Evolutionary conservation across 257 asterid species (phyloP).

Genomic region (Sherardia arvensis): DNA sequence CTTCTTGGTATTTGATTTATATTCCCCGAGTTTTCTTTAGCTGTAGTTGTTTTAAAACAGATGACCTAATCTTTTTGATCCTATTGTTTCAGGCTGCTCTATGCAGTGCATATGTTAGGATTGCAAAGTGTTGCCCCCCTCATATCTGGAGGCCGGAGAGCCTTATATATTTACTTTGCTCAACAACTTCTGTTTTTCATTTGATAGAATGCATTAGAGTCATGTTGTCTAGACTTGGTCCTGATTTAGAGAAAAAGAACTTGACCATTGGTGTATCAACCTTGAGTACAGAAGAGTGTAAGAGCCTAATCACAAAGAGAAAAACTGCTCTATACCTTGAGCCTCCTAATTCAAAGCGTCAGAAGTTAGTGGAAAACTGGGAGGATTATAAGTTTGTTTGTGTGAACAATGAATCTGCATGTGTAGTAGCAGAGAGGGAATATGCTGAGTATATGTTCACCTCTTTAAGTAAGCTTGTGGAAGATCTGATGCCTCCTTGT

Average conservation of each 20-base stretch:
- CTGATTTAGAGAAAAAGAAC: constrained; percentile 36
- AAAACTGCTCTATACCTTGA: constrained; percentile 41
- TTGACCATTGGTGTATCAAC: constrained; percentile 23
- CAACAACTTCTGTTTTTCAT: constrained; percentile 35
- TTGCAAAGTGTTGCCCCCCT: constrained; percentile 63
- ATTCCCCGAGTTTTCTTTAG: not conserved
- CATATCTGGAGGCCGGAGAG: constrained; percentile 82
- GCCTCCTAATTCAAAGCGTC: constrained; percentile 48
- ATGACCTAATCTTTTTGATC: not conserved
- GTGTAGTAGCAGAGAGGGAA: constrained; percentile 36
- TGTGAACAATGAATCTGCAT: constrained; percentile 20
- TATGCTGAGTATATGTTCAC: constrained; percentile 49
- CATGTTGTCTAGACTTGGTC: constrained; percentile 60
- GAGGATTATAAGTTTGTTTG: constrained; percentile 25
- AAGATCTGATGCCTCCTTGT: constrained; percentile 61
- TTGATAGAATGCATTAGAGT: constrained; percentile 68
- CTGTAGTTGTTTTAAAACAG: constrained; percentile 1
- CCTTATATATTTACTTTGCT: constrained; percentile 59
- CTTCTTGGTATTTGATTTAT: constrained; percentile 7
- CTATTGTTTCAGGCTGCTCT: constrained; percentile 58
- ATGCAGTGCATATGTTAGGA: constrained; percentile 69
- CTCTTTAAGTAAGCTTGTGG: constrained; percentile 47
- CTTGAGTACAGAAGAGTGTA: constrained; percentile 19
- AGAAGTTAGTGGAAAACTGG: constrained; percentile 28
- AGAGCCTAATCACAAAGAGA: constrained; percentile 45